phyloP scores from a whole-genome alignment of 2,329 filamentous ascomycete genomes.

The Botrytis tulipae region DNA sequence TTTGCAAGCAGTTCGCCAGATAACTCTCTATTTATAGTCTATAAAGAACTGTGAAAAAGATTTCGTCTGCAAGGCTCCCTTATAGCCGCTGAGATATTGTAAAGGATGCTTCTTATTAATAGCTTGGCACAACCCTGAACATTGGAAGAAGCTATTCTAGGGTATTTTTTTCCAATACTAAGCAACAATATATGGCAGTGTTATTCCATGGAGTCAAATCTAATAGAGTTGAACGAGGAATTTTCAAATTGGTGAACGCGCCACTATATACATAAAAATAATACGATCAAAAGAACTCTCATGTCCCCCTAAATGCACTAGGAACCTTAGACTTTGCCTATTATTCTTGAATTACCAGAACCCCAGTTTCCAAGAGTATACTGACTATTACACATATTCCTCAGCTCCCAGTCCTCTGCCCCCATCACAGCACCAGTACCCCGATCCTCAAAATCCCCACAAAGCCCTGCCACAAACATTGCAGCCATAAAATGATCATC shows the following conservation, averaged over 20 bases:
- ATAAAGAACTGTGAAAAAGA: background rate
- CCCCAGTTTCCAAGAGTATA: background rate
- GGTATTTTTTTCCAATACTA: background rate
- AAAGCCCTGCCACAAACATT: background rate
- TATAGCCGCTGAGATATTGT: too few species aligned
- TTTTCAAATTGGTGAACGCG: background rate
- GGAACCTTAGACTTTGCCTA: background rate
- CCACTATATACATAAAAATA: background rate
- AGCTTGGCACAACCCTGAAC: background rate
- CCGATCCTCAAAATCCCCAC: background rate
- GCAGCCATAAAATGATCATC: background rate
- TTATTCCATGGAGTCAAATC: background rate
- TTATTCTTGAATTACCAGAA: background rate
- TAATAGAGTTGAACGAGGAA: background rate
- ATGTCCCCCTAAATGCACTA: accelerated
- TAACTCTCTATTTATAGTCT: too few species aligned
- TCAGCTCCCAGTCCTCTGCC: background rate
- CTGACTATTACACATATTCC: background rate
- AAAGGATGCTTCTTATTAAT: background rate
- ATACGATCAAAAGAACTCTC: background rate
- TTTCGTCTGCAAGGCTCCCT: background rate
- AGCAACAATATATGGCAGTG: background rate
- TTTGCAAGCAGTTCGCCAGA: too few species aligned
- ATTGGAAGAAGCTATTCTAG: background rate
- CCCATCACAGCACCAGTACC: background rate